These are phyloP conservation scores for Claviceps spartinae DNA, from an alignment of 2,329 filamentous ascomycete genomes.

Conservation along the genomic window DNA sequence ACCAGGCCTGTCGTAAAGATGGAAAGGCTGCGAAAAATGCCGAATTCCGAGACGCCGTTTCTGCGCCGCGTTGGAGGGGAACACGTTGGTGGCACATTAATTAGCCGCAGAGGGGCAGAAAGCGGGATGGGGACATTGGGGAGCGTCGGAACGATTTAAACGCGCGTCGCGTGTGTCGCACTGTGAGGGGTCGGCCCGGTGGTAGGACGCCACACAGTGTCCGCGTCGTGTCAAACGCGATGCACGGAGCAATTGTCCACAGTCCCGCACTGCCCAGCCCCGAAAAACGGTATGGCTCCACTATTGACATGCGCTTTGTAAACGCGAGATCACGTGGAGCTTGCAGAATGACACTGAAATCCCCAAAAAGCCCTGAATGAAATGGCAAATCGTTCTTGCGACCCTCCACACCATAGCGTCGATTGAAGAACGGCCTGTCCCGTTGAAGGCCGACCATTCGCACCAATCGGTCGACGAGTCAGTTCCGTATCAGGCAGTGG, in stretches of 20 bases:
- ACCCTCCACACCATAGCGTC: slow-evolving; percentile 1
- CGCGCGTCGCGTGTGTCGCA: not conserved
- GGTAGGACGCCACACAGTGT: too few relatives aligned
- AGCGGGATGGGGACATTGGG: not conserved
- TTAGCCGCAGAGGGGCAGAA: not conserved
- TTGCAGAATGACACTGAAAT: too few relatives aligned
- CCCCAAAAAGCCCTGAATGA: too few relatives aligned
- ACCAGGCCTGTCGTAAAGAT: not conserved
- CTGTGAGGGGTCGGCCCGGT: not conserved
- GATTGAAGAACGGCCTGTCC: not conserved
- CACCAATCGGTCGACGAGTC: slow-evolving; percentile 1
- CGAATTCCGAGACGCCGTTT: slow-evolving; percentile 23
- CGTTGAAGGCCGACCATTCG: not conserved
- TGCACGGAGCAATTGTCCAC: too few relatives aligned
- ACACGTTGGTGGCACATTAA: not conserved
- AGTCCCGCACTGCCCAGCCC: too few relatives aligned
- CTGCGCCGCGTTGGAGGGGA: slow-evolving; percentile 9
- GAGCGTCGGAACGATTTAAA: too few relatives aligned
- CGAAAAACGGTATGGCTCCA: too few relatives aligned
- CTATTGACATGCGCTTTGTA: too few relatives aligned
- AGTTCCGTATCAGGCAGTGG: not conserved
- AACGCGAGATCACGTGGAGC: too few relatives aligned
- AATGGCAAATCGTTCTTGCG: not conserved
- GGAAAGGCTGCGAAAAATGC: slow-evolving; percentile 18
- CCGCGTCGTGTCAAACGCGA: too few relatives aligned